Conservation (phyloP, 192 early-diverging fungal genomes). For the Entomortierella beljakovae region DNA sequence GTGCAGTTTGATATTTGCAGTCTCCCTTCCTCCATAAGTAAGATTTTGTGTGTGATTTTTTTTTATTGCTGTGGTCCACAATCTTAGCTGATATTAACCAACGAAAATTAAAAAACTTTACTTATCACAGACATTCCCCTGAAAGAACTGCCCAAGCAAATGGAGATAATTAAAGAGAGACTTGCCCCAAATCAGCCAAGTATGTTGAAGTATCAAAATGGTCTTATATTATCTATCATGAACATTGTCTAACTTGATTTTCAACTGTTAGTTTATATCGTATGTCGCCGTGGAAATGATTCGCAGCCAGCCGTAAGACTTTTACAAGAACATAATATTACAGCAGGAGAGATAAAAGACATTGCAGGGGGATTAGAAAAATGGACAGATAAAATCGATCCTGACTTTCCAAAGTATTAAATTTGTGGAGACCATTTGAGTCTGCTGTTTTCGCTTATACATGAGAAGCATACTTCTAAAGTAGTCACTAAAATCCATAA, state of each 20-base stretch:
- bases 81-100: too few relatives aligned
- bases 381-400: slow-evolving; percentile 84
- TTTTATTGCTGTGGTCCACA: too few relatives aligned
- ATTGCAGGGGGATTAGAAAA: slow-evolving; percentile 83
- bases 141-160: slow-evolving; percentile 55
- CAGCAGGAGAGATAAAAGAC: slow-evolving; percentile 70
- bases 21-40: slow-evolving; percentile 76
- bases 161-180: slow-evolving; percentile 55
- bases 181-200: slow-evolving; percentile 22
- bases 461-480: too few relatives aligned
- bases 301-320: slow-evolving; percentile 87
- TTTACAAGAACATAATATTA: slow-evolving; percentile 75
- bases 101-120: too few relatives aligned
- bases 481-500: too few relatives aligned
- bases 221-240: not conserved
- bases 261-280: slow-evolving; percentile 70
- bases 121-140: slow-evolving; percentile 67
- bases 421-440: too few relatives aligned
- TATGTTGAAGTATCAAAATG: not conserved
- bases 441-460: too few relatives aligned
- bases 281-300: slow-evolving; percentile 93
- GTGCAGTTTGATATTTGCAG: slow-evolving; percentile 88
- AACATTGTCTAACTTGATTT: not conserved
- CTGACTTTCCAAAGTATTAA: slow-evolving; percentile 85
- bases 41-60: not conserved